Base-by-base conservation (phyloP, 202 grass and related monocot species). In the Tripidium arundinaceum region DNA sequence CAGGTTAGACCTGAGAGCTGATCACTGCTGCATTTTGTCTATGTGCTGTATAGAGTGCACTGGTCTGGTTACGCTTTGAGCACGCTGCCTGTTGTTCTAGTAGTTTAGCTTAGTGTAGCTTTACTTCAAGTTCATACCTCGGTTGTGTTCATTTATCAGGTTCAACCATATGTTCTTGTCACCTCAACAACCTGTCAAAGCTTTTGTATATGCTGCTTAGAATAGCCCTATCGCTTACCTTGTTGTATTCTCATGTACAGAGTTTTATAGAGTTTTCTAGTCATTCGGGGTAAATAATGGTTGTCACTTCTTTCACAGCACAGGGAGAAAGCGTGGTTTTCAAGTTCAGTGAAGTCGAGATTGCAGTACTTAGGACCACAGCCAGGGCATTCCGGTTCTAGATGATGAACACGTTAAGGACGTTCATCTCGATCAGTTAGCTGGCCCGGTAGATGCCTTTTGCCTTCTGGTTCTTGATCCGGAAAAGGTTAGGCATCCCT, bases 401-500 rank as follows among this genome's bases (percentile, higher is more conserved):
- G 70, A 81, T 58, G 85, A 92, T 75, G 80, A 75, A n/a, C 68
- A 60, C 3, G 39, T 79, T 69, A 79, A 90, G 81, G 89, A 84
- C 60, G 70, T 68, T 68, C 28, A 81, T 85, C 61, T 89, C 3
- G 81, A 94, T 57, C 85, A 89, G 54, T 92, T 86, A 58, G 70
- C 65, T 83, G 91, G 85, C 24, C 94, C 94, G 24, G 85, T 87
- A 75, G 89, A 86, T 58, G 81, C 85, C 42, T 94, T 89, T 60
- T 97, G 91, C 82, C 87, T 97, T 81, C 81, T 94, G 46, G 72
- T 91, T n/a, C 72, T 97, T 70, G 91, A 97, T 75, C 94, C 89
- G 13, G 94, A 97, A 85, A 86, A 92, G 85, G 94, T 97, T 70
- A 42, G 50, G 68, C 72, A n/a, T 1, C 16, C 16, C 4, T 42